Conservation (phyloP, 306 rosid genomes). For the Vigna mungo region DNA sequence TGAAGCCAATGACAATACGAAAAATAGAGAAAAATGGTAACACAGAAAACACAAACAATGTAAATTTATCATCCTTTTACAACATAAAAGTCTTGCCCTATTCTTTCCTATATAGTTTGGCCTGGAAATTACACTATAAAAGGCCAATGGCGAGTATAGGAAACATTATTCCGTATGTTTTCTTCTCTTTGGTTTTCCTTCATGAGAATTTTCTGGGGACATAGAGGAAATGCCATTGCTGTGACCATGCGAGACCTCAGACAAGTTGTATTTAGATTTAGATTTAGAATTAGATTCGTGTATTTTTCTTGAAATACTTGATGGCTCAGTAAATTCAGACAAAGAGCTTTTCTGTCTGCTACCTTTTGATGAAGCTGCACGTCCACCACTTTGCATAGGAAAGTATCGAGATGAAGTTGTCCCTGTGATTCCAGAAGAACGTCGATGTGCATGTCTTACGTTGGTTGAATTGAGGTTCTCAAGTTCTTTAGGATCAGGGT, state of each 20-base stretch:
- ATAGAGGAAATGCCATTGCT: slow-evolving; percentile 52
- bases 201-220: slow-evolving; percentile 48
- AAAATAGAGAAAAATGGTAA: neutral
- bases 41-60: neutral
- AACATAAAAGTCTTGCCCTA: neutral
- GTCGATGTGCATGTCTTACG: slow-evolving; percentile 43
- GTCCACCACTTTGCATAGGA: slow-evolving; percentile 54
- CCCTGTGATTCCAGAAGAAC: slow-evolving; percentile 47
- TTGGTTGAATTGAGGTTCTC: slow-evolving; percentile 44
- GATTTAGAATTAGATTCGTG: neutral
- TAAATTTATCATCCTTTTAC: slow-evolving; percentile 9
- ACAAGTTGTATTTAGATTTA: slow-evolving; percentile 41
- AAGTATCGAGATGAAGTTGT: slow-evolving; percentile 54
- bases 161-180: slow-evolving; percentile 45
- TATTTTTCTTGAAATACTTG: slow-evolving; percentile 46
- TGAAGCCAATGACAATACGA: neutral
- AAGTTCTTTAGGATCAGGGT: slow-evolving; percentile 72
- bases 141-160: no score
- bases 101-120: slow-evolving; percentile 13
- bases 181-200: slow-evolving; percentile 55
- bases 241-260: slow-evolving; percentile 48
- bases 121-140: no score
- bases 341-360: slow-evolving; percentile 64
- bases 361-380: slow-evolving; percentile 59
- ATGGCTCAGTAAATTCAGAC: slow-evolving; percentile 63